These are phyloP conservation scores for Lactarius evosmus DNA, from an alignment of 768 basidiomycete species.

Conservation along the genomic window DNA sequence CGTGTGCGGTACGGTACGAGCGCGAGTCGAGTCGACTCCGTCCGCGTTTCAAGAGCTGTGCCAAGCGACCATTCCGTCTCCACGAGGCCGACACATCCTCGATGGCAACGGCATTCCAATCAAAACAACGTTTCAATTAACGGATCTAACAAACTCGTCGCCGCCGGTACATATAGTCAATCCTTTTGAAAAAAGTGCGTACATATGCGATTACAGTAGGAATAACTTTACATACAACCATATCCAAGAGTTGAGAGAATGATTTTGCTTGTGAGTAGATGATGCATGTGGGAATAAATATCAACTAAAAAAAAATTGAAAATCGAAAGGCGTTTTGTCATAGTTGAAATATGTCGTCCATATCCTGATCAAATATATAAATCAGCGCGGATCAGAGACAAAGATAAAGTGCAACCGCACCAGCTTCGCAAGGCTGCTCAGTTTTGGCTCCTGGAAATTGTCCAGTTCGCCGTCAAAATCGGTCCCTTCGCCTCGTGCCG, in stretches of 20 bases:
- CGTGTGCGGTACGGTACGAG: neutral
- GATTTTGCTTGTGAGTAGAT: neutral
- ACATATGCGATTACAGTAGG: neutral
- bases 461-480: slow-evolving; percentile 21
- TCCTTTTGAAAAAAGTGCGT: neutral
- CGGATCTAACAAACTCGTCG: too few relatives aligned
- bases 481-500: neutral
- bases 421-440: slow-evolving; percentile 22
- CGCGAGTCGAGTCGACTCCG: too few relatives aligned
- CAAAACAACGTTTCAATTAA: neutral
- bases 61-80: neutral
- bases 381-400: neutral
- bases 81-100: neutral
- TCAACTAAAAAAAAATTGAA: neutral
- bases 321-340: neutral
- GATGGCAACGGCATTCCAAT: too few relatives aligned
- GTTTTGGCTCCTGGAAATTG: slow-evolving; percentile 18
- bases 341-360: slow-evolving; percentile 5
- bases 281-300: neutral
- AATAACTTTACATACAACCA: too few relatives aligned
- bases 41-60: neutral
- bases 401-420: slow-evolving; percentile 2
- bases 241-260: too few relatives aligned
- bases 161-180: too few relatives aligned
- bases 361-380: slow-evolving; percentile 4